A percentile compares a stretch with the other conserved stretches of the same genome.
These are phyloP conservation scores for Fusarium nisikadoi DNA, from an alignment of 2,329 filamentous ascomycete species.

Conservation along the genomic window DNA sequence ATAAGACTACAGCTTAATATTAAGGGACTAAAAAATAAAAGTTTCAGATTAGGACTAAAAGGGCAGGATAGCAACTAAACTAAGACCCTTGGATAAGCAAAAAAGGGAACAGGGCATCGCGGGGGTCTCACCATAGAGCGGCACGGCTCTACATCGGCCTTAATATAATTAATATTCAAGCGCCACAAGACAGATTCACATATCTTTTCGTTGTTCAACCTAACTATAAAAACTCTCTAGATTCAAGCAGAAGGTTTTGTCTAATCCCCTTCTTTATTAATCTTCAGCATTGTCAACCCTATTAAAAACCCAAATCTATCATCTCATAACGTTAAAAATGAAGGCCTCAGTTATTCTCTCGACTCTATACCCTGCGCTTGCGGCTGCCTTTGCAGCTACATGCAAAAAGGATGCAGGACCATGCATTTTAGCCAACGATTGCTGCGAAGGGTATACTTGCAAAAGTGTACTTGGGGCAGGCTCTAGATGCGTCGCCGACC, in stretches of 20 bases:
- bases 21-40: not conserved
- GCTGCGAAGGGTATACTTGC: not conserved
- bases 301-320: not conserved
- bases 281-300: not conserved
- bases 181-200: not conserved
- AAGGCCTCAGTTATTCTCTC: not conserved
- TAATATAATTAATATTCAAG: not conserved
- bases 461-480: not conserved
- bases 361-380: not conserved
- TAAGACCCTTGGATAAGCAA: too few relatives aligned
- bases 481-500: not conserved
- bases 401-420: not conserved
- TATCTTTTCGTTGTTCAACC: not conserved
- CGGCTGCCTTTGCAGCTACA: not conserved
- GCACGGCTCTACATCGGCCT: not conserved
- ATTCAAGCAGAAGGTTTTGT: rapidly evolving
- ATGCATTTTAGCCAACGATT: not conserved
- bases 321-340: not conserved
- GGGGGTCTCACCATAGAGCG: not conserved
- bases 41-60: not conserved
- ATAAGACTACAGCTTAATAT: not conserved
- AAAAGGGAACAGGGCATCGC: not conserved
- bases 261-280: not conserved
- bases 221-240: not conserved
- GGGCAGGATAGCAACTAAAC: too few relatives aligned